phyloP scores from a whole-genome alignment of 2,329 filamentous ascomycete species.

The Phaeosphaeria sp. region DNA sequence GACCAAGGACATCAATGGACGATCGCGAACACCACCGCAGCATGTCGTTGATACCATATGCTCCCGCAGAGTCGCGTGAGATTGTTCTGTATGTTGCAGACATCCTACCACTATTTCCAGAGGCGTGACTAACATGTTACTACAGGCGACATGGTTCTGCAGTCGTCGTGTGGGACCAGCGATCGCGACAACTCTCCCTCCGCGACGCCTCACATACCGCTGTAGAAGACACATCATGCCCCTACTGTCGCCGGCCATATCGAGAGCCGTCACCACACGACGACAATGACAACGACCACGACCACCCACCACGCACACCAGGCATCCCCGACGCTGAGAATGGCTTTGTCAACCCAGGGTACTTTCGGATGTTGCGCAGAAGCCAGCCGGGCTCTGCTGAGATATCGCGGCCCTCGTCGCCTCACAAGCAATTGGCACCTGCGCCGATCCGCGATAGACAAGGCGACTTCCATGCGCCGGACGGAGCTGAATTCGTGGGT shows the following conservation, averaged over 20 bases:
- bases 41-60: conserved; percentile 79
- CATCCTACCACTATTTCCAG: neutral
- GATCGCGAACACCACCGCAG: conserved; percentile 43
- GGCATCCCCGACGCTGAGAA: conserved; percentile 53
- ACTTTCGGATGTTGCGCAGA: conserved; percentile 89
- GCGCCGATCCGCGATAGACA: conserved; percentile 32
- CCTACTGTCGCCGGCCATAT: conserved; percentile 84
- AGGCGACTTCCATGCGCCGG: conserved; percentile 49
- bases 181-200: conserved; percentile 84
- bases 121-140: conserved; percentile 17
- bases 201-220: conserved; percentile 64
- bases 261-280: conserved; percentile 52
- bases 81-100: conserved; percentile 73
- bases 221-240: conserved; percentile 74
- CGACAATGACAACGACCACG: conserved; percentile 40
- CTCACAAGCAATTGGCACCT: conserved; percentile 53
- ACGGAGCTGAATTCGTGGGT: conserved; percentile 58
- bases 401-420: conserved; percentile 56
- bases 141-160: conserved; percentile 87
- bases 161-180: conserved; percentile 87
- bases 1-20: conserved; percentile 28
- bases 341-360: conserved; percentile 85
- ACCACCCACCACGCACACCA: conserved; percentile 29
- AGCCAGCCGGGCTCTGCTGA: conserved; percentile 61
- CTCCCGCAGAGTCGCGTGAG: conserved; percentile 74